A percentile compares a stretch with the other conserved stretches of the same genome.
Evolutionary conservation across 129 eudicot species (phyloP).

Genomic region (Saussurea involucrata): DNA sequence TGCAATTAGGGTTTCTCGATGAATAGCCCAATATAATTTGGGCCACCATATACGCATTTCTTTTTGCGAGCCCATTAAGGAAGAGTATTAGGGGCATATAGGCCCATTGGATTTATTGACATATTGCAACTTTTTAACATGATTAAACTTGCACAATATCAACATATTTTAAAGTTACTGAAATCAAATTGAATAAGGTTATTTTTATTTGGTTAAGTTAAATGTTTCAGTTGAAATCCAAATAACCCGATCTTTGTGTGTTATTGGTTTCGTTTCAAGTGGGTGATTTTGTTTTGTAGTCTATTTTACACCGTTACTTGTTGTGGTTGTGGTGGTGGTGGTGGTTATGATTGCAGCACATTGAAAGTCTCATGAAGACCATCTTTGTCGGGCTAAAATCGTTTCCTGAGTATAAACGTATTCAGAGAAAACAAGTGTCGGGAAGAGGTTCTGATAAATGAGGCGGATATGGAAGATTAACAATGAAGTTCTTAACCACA

Average conservation of each 20-base stretch:
- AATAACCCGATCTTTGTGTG: background rate
- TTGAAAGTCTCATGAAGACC: background rate
- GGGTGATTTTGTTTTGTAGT: background rate
- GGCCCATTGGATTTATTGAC: background rate
- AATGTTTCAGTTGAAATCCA: background rate
- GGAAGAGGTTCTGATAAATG: slow-evolving; percentile 35
- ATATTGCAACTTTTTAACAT: background rate
- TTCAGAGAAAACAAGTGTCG: slow-evolving; percentile 23
- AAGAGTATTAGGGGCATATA: background rate
- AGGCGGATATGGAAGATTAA: slow-evolving; percentile 30
- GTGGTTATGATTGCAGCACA: background rate
- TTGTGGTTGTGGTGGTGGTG: background rate
- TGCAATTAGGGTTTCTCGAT: slow-evolving; percentile 23
- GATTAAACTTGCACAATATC: too few species aligned
- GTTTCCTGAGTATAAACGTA: slow-evolving; percentile 51
- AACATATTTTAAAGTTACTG: too few species aligned
- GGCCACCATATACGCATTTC: background rate
- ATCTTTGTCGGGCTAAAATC: slow-evolving; percentile 40
- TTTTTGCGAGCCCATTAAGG: background rate
- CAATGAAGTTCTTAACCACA: slow-evolving; percentile 27
- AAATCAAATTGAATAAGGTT: too few species aligned
- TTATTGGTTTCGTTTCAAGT: background rate
- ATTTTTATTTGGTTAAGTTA: background rate
- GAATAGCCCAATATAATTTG: background rate
- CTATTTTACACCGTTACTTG: background rate